These are phyloP conservation scores for Parascedosporium putredinis DNA, from an alignment of 2,329 filamentous ascomycete species.

Conservation along the genomic window DNA sequence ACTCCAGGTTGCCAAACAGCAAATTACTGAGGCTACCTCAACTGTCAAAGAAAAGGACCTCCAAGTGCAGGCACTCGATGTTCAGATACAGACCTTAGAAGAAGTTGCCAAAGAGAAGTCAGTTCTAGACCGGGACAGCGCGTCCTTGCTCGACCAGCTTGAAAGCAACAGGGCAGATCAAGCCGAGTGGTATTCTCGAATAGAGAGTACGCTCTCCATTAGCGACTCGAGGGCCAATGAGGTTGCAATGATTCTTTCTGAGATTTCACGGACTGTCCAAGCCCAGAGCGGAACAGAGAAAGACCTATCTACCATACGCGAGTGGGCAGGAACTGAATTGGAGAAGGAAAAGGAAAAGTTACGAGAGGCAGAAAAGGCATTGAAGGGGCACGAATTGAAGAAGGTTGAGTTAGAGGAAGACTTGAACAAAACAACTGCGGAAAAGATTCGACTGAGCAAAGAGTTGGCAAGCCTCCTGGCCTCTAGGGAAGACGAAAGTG, in stretches of 20 bases:
- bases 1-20: conserved; percentile 3
- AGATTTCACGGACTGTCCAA: conserved; percentile 16
- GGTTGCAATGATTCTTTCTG: conserved; percentile 13
- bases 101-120: conserved; percentile 10
- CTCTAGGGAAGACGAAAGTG: background rate
- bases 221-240: conserved; percentile 10
- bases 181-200: conserved; percentile 6
- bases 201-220: background rate
- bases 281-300: background rate
- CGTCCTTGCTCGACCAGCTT: conserved; percentile 14
- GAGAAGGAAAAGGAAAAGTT: conserved; percentile 1
- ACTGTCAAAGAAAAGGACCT: conserved; percentile 10
- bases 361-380: background rate
- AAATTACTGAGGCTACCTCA: conserved; percentile 6
- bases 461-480: conserved; percentile 1
- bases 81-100: conserved; percentile 13
- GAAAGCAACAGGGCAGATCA: conserved; percentile 7
- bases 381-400: background rate
- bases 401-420: background rate
- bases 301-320: background rate
- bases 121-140: conserved; percentile 12
- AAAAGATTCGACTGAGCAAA: background rate
- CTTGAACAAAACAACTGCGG: background rate
- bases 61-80: conserved; percentile 14
- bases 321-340: background rate